phyloP scores from a whole-genome alignment of 257 asterid genomes.

The Jacaranda copaia region DNA sequence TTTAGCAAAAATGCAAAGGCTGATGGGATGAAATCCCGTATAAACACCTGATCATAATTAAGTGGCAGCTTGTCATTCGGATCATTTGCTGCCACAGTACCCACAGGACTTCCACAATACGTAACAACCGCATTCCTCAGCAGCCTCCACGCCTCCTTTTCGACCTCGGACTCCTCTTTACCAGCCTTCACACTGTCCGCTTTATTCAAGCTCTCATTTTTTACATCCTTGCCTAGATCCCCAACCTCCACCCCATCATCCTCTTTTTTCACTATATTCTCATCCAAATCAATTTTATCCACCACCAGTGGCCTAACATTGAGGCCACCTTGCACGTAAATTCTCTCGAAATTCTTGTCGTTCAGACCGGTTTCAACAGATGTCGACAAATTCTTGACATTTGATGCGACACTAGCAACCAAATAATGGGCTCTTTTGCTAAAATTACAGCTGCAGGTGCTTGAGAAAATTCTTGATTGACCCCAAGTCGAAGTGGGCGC shows the following conservation, averaged over 20 bases:
- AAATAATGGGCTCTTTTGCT: constrained; percentile 41
- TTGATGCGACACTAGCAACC: constrained; percentile 52
- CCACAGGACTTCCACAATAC: constrained; percentile 88
- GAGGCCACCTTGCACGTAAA: constrained; percentile 85
- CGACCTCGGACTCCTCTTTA: constrained; percentile 64
- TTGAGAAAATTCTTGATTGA: constrained; percentile 59
- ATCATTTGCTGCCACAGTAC: constrained; percentile 88
- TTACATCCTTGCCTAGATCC: constrained; percentile 15
- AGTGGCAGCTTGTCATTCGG: constrained; percentile 82
- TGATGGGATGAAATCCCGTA: constrained; percentile 87
- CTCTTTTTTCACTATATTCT: constrained; percentile 35
- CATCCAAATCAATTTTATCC: constrained; percentile 57
- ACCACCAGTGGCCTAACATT: constrained; percentile 73
- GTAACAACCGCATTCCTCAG: constrained; percentile 72
- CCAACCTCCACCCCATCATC: constrained; percentile 19
- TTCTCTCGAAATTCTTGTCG: constrained; percentile 81
- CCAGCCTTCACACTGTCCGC: constrained; percentile 30
- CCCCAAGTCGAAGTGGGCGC: constrained; percentile 46
- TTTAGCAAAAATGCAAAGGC: constrained; percentile 93
- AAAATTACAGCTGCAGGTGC: constrained; percentile 36
- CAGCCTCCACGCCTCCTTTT: constrained; percentile 84
- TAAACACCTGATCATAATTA: constrained; percentile 95
- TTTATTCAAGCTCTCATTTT: constrained; percentile 37
- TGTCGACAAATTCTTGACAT: constrained; percentile 59
- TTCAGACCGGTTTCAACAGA: constrained; percentile 65